Base-by-base conservation (phyloP, 2,329 filamentous ascomycete species). In the Cryoendolithus antarcticus region DNA sequence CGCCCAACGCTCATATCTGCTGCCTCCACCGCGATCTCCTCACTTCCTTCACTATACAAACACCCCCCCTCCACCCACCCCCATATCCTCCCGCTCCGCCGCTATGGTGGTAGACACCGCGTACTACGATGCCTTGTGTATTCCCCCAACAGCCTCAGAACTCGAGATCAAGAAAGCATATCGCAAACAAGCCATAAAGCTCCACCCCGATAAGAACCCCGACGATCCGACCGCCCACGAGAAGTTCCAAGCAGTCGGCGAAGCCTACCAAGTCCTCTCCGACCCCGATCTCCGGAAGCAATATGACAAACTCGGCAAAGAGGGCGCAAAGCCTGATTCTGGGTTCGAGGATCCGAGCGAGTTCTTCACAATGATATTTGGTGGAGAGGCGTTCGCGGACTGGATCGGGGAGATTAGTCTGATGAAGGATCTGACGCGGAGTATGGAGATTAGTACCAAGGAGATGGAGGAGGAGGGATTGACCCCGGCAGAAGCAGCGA, bases 141-240 rank as follows among this genome's bases (percentile, higher is more conserved):
- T 95, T 64, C 81, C 83, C 62, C 77, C 89, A 31, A 75, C 78
- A 45, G 86, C 88, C 21, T 74, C 78, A 27, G 86, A 93, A 64
- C 89, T 95, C 59, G 89, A 96, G 49, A 94, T 98, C 62, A 96
- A 95, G 63, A 98, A 96, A 62, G 91, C 79, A 43, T 94, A 94
- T 63, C 74, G 83, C 47, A 94, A 94, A 71, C 74, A 78, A 24
- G 91, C 91, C 51, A 95, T 96, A 62, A 76, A 88, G 51, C 85
- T 93, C 55, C 89, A 95, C 62, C 86, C 86, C 48, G 91, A 98
- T 69, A 98, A 98, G 71, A 98, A 98, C 64, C 91, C 89, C 42
- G 85, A 88, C 56, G 91, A 98, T 60, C 88, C 91, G 49, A 86
- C 82, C 15, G 91, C 91, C 30, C 85, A 94, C 65, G 83, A 80